Percentiles rank a stretch among this genome's conserved stretches.
phyloP scores from a whole-genome alignment of 2,329 filamentous ascomycete genomes.

The Pezicula carpinea region DNA sequence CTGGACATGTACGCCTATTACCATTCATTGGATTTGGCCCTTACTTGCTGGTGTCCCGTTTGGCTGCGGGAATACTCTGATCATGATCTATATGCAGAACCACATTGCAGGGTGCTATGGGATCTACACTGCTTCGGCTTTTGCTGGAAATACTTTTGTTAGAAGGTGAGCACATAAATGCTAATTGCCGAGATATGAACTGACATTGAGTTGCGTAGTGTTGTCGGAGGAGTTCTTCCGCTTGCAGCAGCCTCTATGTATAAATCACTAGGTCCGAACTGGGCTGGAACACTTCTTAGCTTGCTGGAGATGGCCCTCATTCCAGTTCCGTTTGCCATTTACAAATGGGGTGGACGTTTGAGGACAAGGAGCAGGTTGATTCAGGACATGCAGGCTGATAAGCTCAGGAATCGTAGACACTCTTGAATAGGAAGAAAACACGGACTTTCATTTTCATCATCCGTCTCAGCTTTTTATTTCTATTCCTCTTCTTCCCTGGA shows the following conservation, averaged over 20 bases:
- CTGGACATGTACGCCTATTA: slow-evolving; percentile 75
- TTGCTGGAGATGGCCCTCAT: slow-evolving; percentile 69
- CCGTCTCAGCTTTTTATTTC: too few species aligned
- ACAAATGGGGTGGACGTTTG: slow-evolving; percentile 52
- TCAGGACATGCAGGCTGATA: too few species aligned
- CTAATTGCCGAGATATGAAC: too few species aligned
- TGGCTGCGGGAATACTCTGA: slow-evolving; percentile 68
- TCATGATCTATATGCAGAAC: slow-evolving; percentile 79
- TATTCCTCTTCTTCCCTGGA: too few species aligned
- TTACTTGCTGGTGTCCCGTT: slow-evolving; percentile 77
- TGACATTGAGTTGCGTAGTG: too few species aligned
- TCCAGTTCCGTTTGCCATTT: slow-evolving; percentile 80
- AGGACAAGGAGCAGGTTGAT: slow-evolving; percentile 43
- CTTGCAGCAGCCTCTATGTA: slow-evolving; percentile 74
- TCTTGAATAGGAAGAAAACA: too few species aligned
- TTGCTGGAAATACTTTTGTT: slow-evolving; percentile 75
- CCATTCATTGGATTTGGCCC: slow-evolving; percentile 77
- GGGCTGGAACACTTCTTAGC: slow-evolving; percentile 73
- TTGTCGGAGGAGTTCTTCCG: slow-evolving; percentile 72
- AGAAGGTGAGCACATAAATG: too few species aligned
- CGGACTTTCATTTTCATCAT: too few species aligned
- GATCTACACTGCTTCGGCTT: slow-evolving; percentile 75
- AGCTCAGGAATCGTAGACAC: too few species aligned
- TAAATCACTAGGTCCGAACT: slow-evolving; percentile 61
- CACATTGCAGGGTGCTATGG: slow-evolving; percentile 77